Evolutionary conservation across 495 filamentous ascomycete species (phyloP), one percentile per base, ranked within the genome.

Genomic region (Talaromyces adpressus): DNA sequence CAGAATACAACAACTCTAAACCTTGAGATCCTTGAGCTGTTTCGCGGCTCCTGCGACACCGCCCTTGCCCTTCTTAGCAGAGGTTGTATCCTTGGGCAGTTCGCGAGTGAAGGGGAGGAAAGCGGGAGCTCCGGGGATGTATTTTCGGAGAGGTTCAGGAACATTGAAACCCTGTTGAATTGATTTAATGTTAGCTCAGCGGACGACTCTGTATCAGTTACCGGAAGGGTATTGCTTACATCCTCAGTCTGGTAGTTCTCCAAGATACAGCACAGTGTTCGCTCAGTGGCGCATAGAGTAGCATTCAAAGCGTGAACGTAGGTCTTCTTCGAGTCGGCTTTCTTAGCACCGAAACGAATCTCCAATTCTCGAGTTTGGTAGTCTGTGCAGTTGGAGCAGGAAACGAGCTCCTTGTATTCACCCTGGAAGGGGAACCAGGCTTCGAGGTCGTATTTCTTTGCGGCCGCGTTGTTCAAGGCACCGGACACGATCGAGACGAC

Each of bases 331-430:
- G 79, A 77, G 60, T 93, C 89, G 65, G 89, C 83, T 67, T 87
- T 86, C 79, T 95, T 95, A 20, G 82, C 77, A 20, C 92, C 91
- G 69, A 84, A 94, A 16, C 91, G 83, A 64, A 96, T 96, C 72
- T 96, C 91, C 8, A 97, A 80, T 60, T 89, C 91, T 54, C 93
- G 81, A 34, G 90, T 87, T 78, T 97, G 93, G 81, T 97, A 97
- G 73, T 97, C 93, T 0, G 91, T 94, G 80, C 93, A 97, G 76
- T 97, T 97, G 62, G 89, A 92, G 81, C 91, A 96, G 25, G 91
- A 96, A 47, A 98, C 93, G 14, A 97, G 83, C 74, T 96, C 92
- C 77, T 98, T 98, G 83, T 96, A 98, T 73, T 98, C 95, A 64
- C 90, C 87, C 67, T 93, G 91, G 83, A 91, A 92, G 23, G 93